phyloP scores from a whole-genome alignment of 2,329 filamentous ascomycete genomes.

The Cladophialophora bantiana region DNA sequence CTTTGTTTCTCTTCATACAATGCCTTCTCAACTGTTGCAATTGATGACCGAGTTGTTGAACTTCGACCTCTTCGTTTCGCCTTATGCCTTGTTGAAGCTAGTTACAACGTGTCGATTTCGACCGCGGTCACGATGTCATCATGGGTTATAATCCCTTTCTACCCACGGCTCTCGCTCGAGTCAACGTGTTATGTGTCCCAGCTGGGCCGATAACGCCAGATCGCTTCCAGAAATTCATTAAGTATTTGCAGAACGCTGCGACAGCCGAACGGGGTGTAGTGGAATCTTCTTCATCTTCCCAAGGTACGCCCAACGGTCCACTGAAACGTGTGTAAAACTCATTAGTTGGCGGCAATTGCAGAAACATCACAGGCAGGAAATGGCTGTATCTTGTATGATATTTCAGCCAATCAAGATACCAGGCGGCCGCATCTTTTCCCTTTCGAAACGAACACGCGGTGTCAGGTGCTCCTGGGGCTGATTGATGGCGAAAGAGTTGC shows the following conservation, averaged over 20 bases:
- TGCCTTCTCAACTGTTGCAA: neutral
- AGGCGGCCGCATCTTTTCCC: slow-evolving; percentile 61
- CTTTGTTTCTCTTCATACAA: neutral
- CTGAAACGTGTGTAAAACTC: neutral
- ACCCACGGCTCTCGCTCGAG: slow-evolving; percentile 87
- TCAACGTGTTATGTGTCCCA: slow-evolving; percentile 85
- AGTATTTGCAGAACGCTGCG: slow-evolving; percentile 73
- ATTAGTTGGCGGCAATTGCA: neutral
- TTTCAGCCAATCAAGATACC: slow-evolving; percentile 29
- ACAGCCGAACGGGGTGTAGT: slow-evolving; percentile 20
- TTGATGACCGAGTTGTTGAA: neutral
- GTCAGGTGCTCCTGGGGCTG: slow-evolving; percentile 81
- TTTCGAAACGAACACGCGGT: slow-evolving; percentile 89
- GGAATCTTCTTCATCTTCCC: slow-evolving; percentile 11
- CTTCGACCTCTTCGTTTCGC: neutral
- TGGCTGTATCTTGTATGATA: slow-evolving; percentile 30
- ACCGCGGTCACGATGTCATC: slow-evolving; percentile 47
- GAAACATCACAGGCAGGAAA: neutral
- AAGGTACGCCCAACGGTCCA: slow-evolving; percentile 5
- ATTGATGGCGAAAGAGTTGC: slow-evolving; percentile 78
- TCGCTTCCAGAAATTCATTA: slow-evolving; percentile 79
- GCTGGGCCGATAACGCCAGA: slow-evolving; percentile 84
- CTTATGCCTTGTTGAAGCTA: neutral
- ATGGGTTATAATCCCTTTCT: slow-evolving; percentile 91
- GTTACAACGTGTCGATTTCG: neutral